Conservation (phyloP, 768 basidiomycete genomes). For the Naematelia encephala region DNA sequence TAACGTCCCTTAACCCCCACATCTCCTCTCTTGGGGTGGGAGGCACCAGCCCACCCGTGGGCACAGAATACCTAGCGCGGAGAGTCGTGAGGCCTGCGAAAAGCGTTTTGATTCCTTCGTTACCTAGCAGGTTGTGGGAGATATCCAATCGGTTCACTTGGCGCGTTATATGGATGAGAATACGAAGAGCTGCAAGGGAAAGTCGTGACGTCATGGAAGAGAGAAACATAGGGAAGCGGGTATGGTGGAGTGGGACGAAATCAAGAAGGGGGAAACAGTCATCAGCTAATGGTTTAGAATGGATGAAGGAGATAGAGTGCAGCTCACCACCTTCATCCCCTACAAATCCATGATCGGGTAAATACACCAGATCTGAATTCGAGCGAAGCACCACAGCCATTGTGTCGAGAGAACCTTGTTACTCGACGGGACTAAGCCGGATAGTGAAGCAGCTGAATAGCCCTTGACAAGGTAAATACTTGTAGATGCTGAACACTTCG, state of each 20-base stretch:
- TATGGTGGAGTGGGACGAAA: background rate
- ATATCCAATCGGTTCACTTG: slow-evolving; percentile 37
- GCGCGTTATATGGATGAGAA: slow-evolving; percentile 28
- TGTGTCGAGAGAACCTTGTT: background rate
- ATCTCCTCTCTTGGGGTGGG: slow-evolving; percentile 5
- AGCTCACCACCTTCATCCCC: slow-evolving; percentile 41
- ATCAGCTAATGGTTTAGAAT: too few species aligned
- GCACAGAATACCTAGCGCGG: slow-evolving; percentile 25
- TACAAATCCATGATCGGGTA: slow-evolving; percentile 41
- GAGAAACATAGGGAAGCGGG: background rate
- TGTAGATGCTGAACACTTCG: too few species aligned
- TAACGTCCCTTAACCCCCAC: slow-evolving; percentile 41
- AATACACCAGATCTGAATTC: slow-evolving; percentile 35
- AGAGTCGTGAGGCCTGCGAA: slow-evolving; percentile 30
- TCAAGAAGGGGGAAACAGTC: too few species aligned
- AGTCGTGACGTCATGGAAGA: background rate
- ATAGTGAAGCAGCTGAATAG: too few species aligned
- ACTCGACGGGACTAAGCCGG: too few species aligned
- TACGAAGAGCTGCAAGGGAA: slow-evolving; percentile 26
- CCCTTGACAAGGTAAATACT: too few species aligned
- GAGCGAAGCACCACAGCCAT: slow-evolving; percentile 38
- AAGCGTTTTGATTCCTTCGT: slow-evolving; percentile 25
- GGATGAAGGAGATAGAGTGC: background rate
- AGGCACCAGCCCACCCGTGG: slow-evolving; percentile 1
- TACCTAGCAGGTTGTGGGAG: slow-evolving; percentile 41